Base-by-base conservation (phyloP, 768 basidiomycete genomes). In the Aureoboletus auriporus region DNA sequence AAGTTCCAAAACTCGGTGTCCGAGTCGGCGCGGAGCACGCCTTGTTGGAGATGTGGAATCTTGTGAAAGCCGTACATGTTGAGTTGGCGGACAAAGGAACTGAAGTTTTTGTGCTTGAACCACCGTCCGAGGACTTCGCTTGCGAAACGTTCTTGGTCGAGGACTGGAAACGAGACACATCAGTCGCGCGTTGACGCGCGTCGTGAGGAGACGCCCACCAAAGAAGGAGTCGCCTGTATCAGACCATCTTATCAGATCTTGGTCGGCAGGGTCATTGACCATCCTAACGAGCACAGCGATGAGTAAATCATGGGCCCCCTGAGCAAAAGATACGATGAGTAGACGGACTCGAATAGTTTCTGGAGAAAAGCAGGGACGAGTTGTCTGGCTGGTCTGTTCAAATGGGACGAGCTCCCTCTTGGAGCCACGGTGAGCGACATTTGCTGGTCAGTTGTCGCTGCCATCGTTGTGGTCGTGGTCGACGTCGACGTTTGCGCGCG, bases 51-150 rank as follows among this genome's bases (percentile, higher is more conserved):
- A 63, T 98, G 93, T 0, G 93, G 94, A 40, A 97, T 91, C 71
- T 94, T 94, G 72, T 92, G 90, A 68, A 94, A 95, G 26, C 91
- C 92, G 61, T 93, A 95, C 89, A 94, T 94, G 75, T 95, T 94
- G 54, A 94, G 78, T 64, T 95, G 93, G 55, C 93, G 83, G 46
- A 94, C 91, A 65, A 96, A 95, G 61, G 88, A 90, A 11, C 89
- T 91, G 69, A 96, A 98, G 66, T 95, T 96, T 52, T 87, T 84
- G 71, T 98, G 96, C 66, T 99, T 99, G 82, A 97, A 99, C 84
- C 88, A 98, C 37, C 84, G 80, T 4, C 91, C 91, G 7, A 98
- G 80, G 29, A 96, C 81, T 67, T 95, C 88, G 34, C 82, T 81
- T 2, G 91, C 88, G 64, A 98, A 90, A 27, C 84, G 83, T 65